Conservation (phyloP, 805 yeast species). For the Sugiyamaella boreocaroliniensis region DNA sequence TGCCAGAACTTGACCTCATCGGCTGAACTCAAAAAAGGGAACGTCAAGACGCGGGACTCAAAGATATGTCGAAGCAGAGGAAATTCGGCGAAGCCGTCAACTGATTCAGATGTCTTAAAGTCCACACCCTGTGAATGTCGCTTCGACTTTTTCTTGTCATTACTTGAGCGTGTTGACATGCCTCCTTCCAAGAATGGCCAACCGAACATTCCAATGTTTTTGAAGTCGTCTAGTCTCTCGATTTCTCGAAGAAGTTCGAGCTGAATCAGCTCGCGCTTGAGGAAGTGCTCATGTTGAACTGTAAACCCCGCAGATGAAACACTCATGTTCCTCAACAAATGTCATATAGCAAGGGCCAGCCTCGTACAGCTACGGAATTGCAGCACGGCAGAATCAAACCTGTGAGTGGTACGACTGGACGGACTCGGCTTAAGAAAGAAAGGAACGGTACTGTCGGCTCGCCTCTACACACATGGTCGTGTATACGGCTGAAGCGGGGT, state of each 20-base stretch:
- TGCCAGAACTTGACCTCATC: slow-evolving; percentile 69
- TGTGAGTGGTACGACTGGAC: too few relatives aligned
- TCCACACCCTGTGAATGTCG: neutral
- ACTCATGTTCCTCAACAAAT: neutral
- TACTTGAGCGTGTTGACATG: slow-evolving; percentile 29
- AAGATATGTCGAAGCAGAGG: slow-evolving; percentile 69
- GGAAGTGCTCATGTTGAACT: slow-evolving; percentile 75
- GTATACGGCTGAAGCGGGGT: too few relatives aligned
- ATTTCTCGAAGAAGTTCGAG: slow-evolving; percentile 59
- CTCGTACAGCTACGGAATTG: too few relatives aligned
- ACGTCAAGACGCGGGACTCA: slow-evolving; percentile 51
- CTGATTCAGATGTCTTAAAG: neutral
- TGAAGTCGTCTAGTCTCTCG: slow-evolving; percentile 47
- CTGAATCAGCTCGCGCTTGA: slow-evolving; percentile 73
- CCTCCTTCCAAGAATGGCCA: slow-evolving; percentile 57
- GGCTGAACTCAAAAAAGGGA: slow-evolving; percentile 61
- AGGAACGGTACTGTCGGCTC: too few relatives aligned
- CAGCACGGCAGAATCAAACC: too few relatives aligned
- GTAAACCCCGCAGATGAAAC: slow-evolving; percentile 28
- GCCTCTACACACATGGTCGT: too few relatives aligned
- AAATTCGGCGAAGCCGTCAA: slow-evolving; percentile 34
- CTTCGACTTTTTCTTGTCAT: neutral
- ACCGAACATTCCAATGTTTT: slow-evolving; percentile 65
- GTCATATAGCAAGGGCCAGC: too few relatives aligned
- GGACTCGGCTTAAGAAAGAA: too few relatives aligned